Evolutionary conservation across 2,329 filamentous ascomycete genomes (phyloP).

Genomic region (Xylariaceae sp.): DNA sequence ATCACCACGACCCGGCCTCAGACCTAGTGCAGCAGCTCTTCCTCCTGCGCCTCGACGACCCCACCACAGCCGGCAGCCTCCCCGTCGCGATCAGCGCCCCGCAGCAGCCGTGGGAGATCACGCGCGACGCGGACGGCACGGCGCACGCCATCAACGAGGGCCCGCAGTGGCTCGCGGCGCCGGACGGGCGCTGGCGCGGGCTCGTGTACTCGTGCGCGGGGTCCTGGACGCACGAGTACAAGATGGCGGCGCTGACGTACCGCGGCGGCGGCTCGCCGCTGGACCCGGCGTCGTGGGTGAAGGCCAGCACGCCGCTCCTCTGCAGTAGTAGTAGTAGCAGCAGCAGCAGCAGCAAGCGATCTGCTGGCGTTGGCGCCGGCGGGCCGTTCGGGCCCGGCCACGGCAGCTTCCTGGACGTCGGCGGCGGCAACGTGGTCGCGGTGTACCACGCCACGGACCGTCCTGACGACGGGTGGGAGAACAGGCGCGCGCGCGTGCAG

Average conservation of each 20-base stretch:
- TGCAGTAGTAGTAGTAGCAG: no score
- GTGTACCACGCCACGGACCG: slow-evolving; percentile 42
- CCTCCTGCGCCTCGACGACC: slow-evolving; percentile 36
- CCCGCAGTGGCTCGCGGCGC: slow-evolving; percentile 40
- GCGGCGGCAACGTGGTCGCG: slow-evolving; percentile 34
- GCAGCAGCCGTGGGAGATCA: slow-evolving; percentile 40
- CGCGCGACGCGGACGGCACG: slow-evolving; percentile 36
- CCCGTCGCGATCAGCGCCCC: slow-evolving; percentile 35
- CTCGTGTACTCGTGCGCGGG: slow-evolving; percentile 41
- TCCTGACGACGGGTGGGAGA: slow-evolving; percentile 39
- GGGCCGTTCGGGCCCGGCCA: slow-evolving; percentile 40
- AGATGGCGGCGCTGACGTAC: slow-evolving; percentile 40
- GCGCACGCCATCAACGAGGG: slow-evolving; percentile 43
- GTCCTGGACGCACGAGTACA: slow-evolving; percentile 43
- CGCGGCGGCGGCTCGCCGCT: slow-evolving; percentile 40
- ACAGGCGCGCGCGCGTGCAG: slow-evolving; percentile 38
- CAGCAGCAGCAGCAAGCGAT: slow-evolving; percentile 26
- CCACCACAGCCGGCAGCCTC: slow-evolving; percentile 27
- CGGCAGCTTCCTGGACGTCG: slow-evolving; percentile 38
- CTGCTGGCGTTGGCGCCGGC: slow-evolving; percentile 3
- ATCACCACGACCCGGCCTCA: no score
- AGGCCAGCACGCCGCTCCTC: slow-evolving; percentile 37
- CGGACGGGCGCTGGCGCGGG: slow-evolving; percentile 39
- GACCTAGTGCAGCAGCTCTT: slow-evolving; percentile 41
- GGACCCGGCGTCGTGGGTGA: slow-evolving; percentile 37